Evolutionary conservation across 495 filamentous ascomycete species (phyloP).

Genomic region (Penicillium ucsense): DNA sequence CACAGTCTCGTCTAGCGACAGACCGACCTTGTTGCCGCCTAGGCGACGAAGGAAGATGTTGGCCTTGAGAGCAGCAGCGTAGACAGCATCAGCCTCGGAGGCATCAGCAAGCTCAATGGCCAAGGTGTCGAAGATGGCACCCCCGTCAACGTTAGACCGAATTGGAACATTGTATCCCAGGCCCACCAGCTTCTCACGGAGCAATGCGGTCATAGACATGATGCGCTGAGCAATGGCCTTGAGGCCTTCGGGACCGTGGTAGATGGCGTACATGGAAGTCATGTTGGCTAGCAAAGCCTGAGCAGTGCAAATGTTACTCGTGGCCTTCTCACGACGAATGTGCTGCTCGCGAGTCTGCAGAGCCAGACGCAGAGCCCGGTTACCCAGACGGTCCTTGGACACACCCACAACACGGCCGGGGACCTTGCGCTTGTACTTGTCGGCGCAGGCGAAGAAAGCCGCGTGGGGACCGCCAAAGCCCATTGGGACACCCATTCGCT

Average conservation of each 20-base stretch:
- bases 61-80: constrained; percentile 39
- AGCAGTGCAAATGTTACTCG: constrained; percentile 97
- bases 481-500: constrained; percentile 88
- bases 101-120: constrained; percentile 45
- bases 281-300: constrained; percentile 95
- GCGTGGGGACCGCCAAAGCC: constrained; percentile 94
- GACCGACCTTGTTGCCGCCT: constrained; percentile 49
- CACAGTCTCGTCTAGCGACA: constrained; percentile 68
- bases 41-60: constrained; percentile 56
- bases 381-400: constrained; percentile 82
- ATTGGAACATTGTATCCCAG: constrained; percentile 55
- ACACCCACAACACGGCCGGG: constrained; percentile 88
- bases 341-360: constrained; percentile 96
- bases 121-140: constrained; percentile 72
- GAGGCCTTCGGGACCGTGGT: constrained; percentile 83
- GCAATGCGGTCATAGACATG: constrained; percentile 56
- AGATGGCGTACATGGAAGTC: constrained; percentile 96
- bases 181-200: constrained; percentile 58
- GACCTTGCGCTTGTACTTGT: constrained; percentile 94
- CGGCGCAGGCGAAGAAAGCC: constrained; percentile 89
- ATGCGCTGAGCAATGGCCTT: constrained; percentile 75
- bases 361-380: constrained; percentile 76
- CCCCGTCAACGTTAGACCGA: constrained; percentile 43
- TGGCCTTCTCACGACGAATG: constrained; percentile 95
- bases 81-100: constrained; percentile 39